These are phyloP conservation scores for Ogataea ramenticola DNA, from an alignment of 805 yeast genomes.

Conservation along the genomic window DNA sequence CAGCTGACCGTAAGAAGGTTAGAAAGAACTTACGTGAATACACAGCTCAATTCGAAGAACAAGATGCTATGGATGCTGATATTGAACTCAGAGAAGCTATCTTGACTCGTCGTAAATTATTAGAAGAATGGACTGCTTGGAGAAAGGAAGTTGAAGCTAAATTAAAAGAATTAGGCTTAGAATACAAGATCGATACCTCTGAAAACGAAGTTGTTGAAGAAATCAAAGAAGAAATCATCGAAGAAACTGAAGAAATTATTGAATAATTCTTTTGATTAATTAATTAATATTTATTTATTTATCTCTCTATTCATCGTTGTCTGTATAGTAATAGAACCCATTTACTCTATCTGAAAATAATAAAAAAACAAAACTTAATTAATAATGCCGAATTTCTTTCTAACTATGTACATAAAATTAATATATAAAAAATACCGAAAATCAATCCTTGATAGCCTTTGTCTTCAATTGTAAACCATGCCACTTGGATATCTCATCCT, in stretches of 20 bases:
- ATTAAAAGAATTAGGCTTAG: conserved; percentile 39
- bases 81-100: conserved; percentile 87
- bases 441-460: conserved; percentile 32
- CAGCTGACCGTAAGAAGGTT: conserved; percentile 81
- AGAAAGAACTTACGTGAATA: conserved; percentile 84
- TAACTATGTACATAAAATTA: too few relatives aligned
- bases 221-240: conserved; percentile 65
- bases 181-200: conserved; percentile 42
- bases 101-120: conserved; percentile 69
- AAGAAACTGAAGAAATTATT: conserved; percentile 65
- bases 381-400: too few relatives aligned
- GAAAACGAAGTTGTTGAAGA: conserved; percentile 61
- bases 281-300: too few relatives aligned
- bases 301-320: too few relatives aligned
- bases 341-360: too few relatives aligned
- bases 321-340: too few relatives aligned
- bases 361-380: too few relatives aligned
- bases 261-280: conserved; percentile 20
- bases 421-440: too few relatives aligned
- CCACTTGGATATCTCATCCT: conserved; percentile 86
- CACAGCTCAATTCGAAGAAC: conserved; percentile 88
- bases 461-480: conserved; percentile 90
- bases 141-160: conserved; percentile 46
- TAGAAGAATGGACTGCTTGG: conserved; percentile 83
- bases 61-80: conserved; percentile 92